Base-by-base conservation (phyloP, 164 flowering plant species). In the Aristolochia californica region DNA sequence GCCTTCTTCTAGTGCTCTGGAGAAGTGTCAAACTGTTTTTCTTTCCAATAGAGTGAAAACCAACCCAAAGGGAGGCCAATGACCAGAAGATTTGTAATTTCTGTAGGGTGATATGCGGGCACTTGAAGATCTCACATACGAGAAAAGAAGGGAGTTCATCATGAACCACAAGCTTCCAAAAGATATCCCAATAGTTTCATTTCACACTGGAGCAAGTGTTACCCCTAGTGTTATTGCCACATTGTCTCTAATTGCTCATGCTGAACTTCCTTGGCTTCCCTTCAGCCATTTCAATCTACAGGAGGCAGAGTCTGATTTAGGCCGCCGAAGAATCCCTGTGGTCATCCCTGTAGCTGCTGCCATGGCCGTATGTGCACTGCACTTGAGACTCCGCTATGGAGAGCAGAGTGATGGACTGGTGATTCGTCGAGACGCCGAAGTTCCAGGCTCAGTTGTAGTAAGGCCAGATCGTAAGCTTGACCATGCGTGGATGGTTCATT, bases 381-480 rank as follows among this genome's bases (percentile, higher is more conserved):
- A 83, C 67, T 62, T 89, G 58, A 78, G 71, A 66, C 78, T 89
- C 15, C 67, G 97, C 47, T 93, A 87, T 43, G 91, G 95, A 2
- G 97, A 88, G 78, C 83, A 79, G 75, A 91, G 97, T 43, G 94
- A 91, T 48, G 98, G 98, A 2, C 52, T 91, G 13, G 97, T 91
- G 45, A 83, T 91, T 0, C 77, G 97, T 63, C 81, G 94, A 23
- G 95, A 91, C 63, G 98, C 95, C 17, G 89, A 79, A 56, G 97
- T 91, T 45, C 95, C 98, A 0, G 94, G 95, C 7, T 91, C 95
- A 0, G 86, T 87, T 21, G 86, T 83, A 0, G 87, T 91, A 20
- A 76, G 68, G 61, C 95, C 95, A 0, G 72, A 80, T 9, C 47
- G 53, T 71, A 91, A 89, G 70, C 84, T 91, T 8, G 89, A 89